Percentiles rank a stretch among this genome's conserved stretches.
phyloP scores from a whole-genome alignment of 345 rosid species.

The Schrenkiella parvula region DNA sequence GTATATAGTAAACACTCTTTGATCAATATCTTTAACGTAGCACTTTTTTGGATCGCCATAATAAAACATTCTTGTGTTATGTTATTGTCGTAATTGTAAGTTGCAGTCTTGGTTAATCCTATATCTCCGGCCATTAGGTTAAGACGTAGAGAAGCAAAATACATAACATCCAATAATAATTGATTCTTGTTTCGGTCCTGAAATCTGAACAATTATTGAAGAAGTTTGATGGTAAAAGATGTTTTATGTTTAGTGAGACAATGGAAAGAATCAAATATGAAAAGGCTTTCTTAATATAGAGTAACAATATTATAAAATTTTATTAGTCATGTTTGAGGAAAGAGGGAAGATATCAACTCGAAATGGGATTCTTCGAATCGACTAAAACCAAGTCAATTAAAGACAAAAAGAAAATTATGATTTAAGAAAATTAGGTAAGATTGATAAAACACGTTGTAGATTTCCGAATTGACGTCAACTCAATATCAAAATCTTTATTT shows the following conservation, averaged over 20 bases:
- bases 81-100: neutral
- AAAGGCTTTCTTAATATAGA: neutral
- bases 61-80: neutral
- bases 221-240: neutral
- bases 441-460: constrained; percentile 27
- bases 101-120: neutral
- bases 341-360: constrained; percentile 5
- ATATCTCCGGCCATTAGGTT: neutral
- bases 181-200: neutral
- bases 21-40: neutral
- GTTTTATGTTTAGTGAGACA: neutral
- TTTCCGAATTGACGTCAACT: neutral
- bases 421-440: constrained; percentile 14
- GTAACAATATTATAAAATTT: neutral
- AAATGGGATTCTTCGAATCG: constrained; percentile 11
- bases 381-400: constrained; percentile 22
- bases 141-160: neutral
- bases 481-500: constrained; percentile 4
- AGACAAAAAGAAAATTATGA: constrained; percentile 5
- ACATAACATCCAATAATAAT: neutral
- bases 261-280: neutral
- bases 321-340: neutral
- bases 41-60: neutral
- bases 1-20: neutral
- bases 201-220: no score